phyloP scores from a whole-genome alignment of 2,329 filamentous ascomycete species.

The Alternaria incomplexa region DNA sequence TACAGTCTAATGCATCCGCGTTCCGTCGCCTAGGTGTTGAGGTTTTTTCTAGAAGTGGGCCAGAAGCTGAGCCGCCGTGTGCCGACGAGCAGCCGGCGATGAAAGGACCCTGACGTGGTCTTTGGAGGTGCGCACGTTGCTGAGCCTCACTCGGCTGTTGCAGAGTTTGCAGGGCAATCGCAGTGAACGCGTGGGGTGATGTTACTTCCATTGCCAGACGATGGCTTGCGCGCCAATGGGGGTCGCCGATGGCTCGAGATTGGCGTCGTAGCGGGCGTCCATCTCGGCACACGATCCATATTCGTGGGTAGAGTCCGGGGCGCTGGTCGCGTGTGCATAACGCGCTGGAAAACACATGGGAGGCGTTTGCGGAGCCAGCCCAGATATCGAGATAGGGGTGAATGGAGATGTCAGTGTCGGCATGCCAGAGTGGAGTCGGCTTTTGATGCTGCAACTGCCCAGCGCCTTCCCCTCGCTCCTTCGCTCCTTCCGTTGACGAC shows the following conservation, averaged over 20 bases:
- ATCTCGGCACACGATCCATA: conserved; percentile 9
- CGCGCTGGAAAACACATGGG: conserved; percentile 1
- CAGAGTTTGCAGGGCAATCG: background rate
- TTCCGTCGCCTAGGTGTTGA: conserved; percentile 10
- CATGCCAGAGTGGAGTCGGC: background rate
- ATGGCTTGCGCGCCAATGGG: conserved; percentile 17
- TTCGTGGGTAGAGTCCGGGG: conserved; percentile 12
- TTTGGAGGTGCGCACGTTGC: background rate
- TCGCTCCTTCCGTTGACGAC: background rate
- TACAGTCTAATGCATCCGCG: conserved; percentile 6
- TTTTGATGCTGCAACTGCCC: background rate
- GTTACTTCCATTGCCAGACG: background rate
- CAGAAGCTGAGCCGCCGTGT: conserved; percentile 2
- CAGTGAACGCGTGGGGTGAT: conserved; percentile 12
- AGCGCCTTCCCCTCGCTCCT: background rate
- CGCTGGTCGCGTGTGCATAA: conserved; percentile 11
- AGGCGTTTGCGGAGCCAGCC: background rate
- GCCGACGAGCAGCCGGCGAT: conserved; percentile 7
- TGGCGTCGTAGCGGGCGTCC: conserved; percentile 4
- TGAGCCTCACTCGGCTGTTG: background rate
- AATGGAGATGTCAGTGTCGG: background rate
- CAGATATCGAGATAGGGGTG: background rate
- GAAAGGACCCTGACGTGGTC: background rate
- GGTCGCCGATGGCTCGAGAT: conserved; percentile 12
- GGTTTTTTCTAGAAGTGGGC: conserved; percentile 23